Evolutionary conservation across 345 rosid genomes (phyloP).

Genomic region (Limnanthes douglasii): DNA sequence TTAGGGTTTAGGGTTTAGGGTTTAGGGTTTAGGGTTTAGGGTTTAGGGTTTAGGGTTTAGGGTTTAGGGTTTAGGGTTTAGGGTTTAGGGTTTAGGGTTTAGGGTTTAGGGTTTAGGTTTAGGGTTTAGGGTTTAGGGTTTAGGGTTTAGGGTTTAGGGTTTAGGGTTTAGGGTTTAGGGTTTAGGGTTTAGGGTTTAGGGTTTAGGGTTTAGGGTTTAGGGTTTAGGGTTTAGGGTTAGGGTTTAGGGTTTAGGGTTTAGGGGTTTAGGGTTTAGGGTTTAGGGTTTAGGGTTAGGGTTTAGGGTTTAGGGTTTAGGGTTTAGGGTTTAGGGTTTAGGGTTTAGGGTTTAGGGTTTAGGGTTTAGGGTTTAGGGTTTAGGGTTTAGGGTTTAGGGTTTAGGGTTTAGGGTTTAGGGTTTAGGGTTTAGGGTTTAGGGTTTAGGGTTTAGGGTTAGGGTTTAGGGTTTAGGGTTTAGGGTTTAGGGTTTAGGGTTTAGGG

Average conservation of each 20-base stretch:
- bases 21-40: background rate
- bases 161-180: too few relatives aligned
- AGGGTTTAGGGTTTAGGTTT: background rate
- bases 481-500: too few relatives aligned
- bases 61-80: too few relatives aligned
- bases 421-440: too few relatives aligned
- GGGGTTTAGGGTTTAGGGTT: conserved; percentile 5
- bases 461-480: too few relatives aligned
- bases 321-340: background rate
- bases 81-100: conserved; percentile 1
- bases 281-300: conserved; percentile 2
- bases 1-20: conserved; percentile 3
- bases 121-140: too few relatives aligned
- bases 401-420: too few relatives aligned
- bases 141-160: background rate
- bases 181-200: too few relatives aligned
- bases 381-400: too few relatives aligned
- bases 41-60: background rate
- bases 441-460: too few relatives aligned
- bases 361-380: too few relatives aligned
- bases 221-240: conserved; percentile 6
- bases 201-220: too few relatives aligned
- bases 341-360: conserved; percentile 8
- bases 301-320: conserved; percentile 1
- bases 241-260: conserved; percentile 6